Evolutionary conservation across 495 filamentous ascomycete species (phyloP).

Genomic region (Tuber borchii): DNA sequence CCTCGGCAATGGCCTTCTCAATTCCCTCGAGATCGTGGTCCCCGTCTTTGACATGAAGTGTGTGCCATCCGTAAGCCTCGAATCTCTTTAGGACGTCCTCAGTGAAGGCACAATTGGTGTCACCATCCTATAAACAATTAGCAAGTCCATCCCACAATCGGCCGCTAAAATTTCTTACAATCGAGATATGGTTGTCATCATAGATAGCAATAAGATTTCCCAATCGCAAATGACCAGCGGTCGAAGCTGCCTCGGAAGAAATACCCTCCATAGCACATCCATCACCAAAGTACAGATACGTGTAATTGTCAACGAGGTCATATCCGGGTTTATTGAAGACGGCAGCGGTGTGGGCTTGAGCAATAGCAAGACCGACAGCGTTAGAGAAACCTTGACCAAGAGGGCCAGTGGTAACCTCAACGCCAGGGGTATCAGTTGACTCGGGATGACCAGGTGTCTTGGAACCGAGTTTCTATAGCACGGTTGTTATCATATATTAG

Average conservation of each 20-base stretch:
- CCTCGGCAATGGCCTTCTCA: constrained; percentile 77
- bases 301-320: constrained; percentile 91
- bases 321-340: constrained; percentile 96
- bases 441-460: constrained; percentile 97
- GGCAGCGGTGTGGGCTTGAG: constrained; percentile 80
- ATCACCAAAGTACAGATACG: constrained; percentile 93
- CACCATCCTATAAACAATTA: constrained; percentile 59
- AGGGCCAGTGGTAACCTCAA: constrained; percentile 97
- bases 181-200: constrained; percentile 98
- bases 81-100: constrained; percentile 95
- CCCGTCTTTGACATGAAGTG: constrained; percentile 75
- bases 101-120: constrained; percentile 92
- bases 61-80: constrained; percentile 97
- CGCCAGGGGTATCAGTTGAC: constrained; percentile 87
- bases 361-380: constrained; percentile 93
- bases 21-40: constrained; percentile 84
- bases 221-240: constrained; percentile 91
- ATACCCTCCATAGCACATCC: constrained; percentile 98
- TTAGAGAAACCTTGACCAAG: constrained; percentile 94
- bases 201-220: constrained; percentile 96
- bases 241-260: constrained; percentile 83
- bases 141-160: not conserved
- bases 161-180: constrained; percentile 49
- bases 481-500: constrained; percentile 3
- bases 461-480: constrained; percentile 36